phyloP scores from a whole-genome alignment of 495 filamentous ascomycete species.

The Lindgomyces ingoldianus region DNA sequence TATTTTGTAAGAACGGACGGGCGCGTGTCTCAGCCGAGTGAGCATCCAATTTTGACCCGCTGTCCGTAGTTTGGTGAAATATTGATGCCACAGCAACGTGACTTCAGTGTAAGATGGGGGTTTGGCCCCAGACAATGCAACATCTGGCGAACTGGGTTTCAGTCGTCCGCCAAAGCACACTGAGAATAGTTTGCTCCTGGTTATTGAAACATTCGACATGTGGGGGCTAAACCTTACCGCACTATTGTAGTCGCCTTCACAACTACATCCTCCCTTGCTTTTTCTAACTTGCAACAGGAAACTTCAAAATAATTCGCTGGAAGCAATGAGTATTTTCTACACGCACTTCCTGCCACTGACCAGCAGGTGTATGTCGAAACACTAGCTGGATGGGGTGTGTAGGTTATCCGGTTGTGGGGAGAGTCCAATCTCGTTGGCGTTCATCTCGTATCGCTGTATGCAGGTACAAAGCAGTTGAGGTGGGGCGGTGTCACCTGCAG shows the following conservation, averaged over 20 bases:
- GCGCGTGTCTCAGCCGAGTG: too few relatives aligned
- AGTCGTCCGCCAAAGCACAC: background rate
- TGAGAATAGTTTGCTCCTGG: background rate
- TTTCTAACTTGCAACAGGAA: background rate
- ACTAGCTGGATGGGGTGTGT: constrained; percentile 40
- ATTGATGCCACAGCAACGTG: too few relatives aligned
- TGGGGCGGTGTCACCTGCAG: too few relatives aligned
- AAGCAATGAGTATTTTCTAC: constrained; percentile 46
- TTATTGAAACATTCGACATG: background rate
- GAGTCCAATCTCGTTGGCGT: constrained; percentile 17
- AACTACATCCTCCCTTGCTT: too few relatives aligned
- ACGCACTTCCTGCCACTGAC: constrained; percentile 41
- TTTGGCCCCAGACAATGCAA: too few relatives aligned
- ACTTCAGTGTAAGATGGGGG: too few relatives aligned
- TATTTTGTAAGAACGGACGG: too few relatives aligned
- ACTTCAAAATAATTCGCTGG: constrained; percentile 38
- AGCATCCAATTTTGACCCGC: too few relatives aligned
- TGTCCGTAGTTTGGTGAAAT: too few relatives aligned
- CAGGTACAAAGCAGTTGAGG: background rate
- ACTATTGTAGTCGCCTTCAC: background rate
- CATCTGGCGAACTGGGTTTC: too few relatives aligned
- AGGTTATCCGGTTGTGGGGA: constrained; percentile 47
- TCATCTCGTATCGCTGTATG: constrained; percentile 5
- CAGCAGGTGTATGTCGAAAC: constrained; percentile 44
- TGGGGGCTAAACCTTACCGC: background rate